Evolutionary conservation across 257 asterid genomes (phyloP), one percentile per base, ranked within the genome.

Genomic region (Solanum piurae): DNA sequence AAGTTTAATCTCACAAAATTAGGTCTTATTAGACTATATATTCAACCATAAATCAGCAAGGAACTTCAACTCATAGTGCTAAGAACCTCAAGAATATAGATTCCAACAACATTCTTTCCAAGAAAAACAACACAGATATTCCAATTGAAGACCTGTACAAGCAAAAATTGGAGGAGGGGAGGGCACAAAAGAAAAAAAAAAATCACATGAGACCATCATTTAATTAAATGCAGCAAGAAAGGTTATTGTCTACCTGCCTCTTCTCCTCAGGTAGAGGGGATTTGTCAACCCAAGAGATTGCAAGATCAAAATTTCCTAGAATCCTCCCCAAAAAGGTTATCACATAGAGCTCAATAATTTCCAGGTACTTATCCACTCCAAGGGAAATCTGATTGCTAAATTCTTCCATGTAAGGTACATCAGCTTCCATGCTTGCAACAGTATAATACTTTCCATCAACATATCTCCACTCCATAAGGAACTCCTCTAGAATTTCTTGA

Each of bases 281-380:
- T 85, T 94, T 94, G 89, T 95, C 98, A 83, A 94, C 93, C 99
- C 99, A 95, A 62, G 94, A 92, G 79, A 95, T 90, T 49, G 99
- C 98, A 89, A 85, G 91, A 92, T 94, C 94, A 5, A 86, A 89
- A 87, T 95, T 93, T 74, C 89, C 91, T 52, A 84, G 80, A 85
- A 92, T 82, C 77, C 69, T 89, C 84, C 91, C 94, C 64, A 95
- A 95, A 91, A 93, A 91, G 72, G 93, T 92, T 71, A 94, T 86
- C 86, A 91, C 94, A 89, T 94, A 97, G 87, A 97, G 94, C 92
- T 95, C 99, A 89, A 94, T 95, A 86, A 95, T 92, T 90, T 92
- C 93, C 75, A 94, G 83, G 90, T 95, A 95, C 89, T 91, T 44
- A 25, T 94, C 94, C 87, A 93, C 94, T 72, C 87, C 90, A 6